Conservation (phyloP, 148 eudicot genomes). For the Rhododendron ovatum region DNA sequence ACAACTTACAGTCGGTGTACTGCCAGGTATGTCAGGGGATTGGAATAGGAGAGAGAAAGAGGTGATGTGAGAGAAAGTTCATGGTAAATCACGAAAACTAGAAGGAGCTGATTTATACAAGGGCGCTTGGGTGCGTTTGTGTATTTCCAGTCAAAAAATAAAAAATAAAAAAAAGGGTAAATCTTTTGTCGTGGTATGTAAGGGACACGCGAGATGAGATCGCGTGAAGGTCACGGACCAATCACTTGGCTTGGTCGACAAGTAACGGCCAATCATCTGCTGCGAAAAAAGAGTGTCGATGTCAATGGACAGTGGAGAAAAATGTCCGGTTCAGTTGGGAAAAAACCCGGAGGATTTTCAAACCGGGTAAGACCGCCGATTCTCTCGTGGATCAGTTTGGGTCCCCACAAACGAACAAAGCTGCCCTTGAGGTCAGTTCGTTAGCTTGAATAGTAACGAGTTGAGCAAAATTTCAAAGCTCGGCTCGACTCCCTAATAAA, state of each 20-base stretch:
- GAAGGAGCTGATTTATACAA: not conserved
- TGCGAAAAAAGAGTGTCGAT: not conserved
- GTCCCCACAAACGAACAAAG: not conserved
- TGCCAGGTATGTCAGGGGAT: not conserved
- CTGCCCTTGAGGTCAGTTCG: too few species aligned
- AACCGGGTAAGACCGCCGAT: not conserved
- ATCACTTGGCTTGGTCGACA: not conserved
- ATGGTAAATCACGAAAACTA: not conserved
- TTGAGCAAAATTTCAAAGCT: too few species aligned
- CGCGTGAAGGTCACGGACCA: conserved; percentile 13
- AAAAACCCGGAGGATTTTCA: not conserved
- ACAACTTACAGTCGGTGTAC: not conserved
- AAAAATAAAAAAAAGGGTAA: not conserved
- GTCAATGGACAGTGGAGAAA: not conserved
- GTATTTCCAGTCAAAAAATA: too few species aligned
- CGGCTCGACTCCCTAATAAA: too few species aligned
- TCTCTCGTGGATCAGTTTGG: not conserved
- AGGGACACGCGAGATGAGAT: not conserved
- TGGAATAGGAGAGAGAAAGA: not conserved
- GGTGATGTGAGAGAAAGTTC: not conserved
- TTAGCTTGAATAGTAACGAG: too few species aligned
- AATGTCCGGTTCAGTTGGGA: not conserved
- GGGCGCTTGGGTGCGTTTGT: not conserved
- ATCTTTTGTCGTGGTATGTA: not conserved
- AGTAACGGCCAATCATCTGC: conserved; percentile 4